These are phyloP conservation scores for Hippophae tibetana DNA, from an alignment of 306 rosid genomes.

Conservation along the genomic window DNA sequence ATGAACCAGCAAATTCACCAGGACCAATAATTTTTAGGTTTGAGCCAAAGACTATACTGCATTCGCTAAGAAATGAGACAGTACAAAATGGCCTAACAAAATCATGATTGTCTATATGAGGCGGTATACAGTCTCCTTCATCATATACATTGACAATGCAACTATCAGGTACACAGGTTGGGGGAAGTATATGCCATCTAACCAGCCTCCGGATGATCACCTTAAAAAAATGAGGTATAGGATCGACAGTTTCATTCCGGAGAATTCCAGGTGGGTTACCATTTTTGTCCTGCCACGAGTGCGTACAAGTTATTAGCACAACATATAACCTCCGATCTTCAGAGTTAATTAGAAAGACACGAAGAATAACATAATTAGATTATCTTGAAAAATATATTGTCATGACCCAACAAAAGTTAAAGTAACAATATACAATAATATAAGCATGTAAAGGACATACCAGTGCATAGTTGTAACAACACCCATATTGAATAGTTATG, in stretches of 20 bases:
- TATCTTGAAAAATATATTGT: conserved; percentile 5
- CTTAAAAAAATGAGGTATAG: conserved; percentile 79
- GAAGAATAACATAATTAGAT: neutral
- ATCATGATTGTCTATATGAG: conserved; percentile 92
- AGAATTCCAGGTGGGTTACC: conserved; percentile 95
- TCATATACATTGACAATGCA: conserved; percentile 92
- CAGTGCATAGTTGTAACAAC: conserved; percentile 85
- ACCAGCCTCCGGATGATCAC: conserved; percentile 84
- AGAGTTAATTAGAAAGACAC: conserved; percentile 5
- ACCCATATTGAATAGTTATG: conserved; percentile 81
- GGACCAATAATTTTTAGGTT: conserved; percentile 50
- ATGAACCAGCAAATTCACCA: conserved; percentile 65
- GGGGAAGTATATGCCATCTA: conserved; percentile 85
- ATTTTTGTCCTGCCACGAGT: conserved; percentile 63
- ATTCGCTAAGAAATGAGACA: conserved; percentile 87
- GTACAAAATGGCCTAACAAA: conserved; percentile 96
- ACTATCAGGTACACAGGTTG: conserved; percentile 86
- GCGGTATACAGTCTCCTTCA: conserved; percentile 95
- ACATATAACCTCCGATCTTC: conserved; percentile 6
- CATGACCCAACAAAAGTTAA: neutral
- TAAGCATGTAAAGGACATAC: conserved; percentile 32
- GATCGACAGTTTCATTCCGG: conserved; percentile 44
- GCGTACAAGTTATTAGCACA: conserved; percentile 8
- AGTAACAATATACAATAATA: neutral
- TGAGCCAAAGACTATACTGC: conserved; percentile 72